Percentiles rank a stretch among this genome's conserved stretches.
These are phyloP conservation scores for Syzygium oleosum DNA, from an alignment of 345 rosid species.

Conservation along the genomic window DNA sequence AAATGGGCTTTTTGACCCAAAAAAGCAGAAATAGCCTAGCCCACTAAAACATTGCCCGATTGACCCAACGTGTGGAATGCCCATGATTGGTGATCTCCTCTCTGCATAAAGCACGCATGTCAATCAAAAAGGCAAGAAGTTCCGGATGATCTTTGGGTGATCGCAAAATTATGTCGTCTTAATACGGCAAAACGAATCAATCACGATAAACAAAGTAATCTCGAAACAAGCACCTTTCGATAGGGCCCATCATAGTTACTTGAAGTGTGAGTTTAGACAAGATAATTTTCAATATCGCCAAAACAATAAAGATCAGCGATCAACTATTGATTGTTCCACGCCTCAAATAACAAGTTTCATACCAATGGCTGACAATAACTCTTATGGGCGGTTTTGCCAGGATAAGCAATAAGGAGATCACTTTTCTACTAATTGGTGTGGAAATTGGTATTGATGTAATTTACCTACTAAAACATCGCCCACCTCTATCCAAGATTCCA, in stretches of 20 bases:
- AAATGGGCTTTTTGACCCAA: neutral
- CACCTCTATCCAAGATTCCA: neutral
- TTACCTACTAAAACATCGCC: neutral
- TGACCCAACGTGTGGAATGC: neutral
- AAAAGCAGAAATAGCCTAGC: neutral
- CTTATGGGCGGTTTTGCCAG: no score
- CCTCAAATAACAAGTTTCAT: neutral
- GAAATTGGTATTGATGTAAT: neutral
- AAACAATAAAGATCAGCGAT: no score
- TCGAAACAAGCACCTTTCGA: neutral
- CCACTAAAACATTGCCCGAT: neutral
- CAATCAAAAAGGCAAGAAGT: neutral
- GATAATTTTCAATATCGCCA: neutral
- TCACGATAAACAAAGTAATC: neutral
- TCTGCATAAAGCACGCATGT: neutral
- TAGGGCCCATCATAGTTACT: neutral
- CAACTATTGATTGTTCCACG: neutral
- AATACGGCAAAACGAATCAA: neutral
- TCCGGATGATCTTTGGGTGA: no score
- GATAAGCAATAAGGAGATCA: no score
- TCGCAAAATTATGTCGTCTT: neutral
- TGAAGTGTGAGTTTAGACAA: neutral
- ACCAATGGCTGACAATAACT: fast-evolving
- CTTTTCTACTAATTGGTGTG: no score
- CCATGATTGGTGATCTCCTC: neutral